Percentiles rank a stretch among this genome's conserved stretches.
phyloP scores from a whole-genome alignment of 768 basidiomycete genomes.

The Pulveroboletus frians region DNA sequence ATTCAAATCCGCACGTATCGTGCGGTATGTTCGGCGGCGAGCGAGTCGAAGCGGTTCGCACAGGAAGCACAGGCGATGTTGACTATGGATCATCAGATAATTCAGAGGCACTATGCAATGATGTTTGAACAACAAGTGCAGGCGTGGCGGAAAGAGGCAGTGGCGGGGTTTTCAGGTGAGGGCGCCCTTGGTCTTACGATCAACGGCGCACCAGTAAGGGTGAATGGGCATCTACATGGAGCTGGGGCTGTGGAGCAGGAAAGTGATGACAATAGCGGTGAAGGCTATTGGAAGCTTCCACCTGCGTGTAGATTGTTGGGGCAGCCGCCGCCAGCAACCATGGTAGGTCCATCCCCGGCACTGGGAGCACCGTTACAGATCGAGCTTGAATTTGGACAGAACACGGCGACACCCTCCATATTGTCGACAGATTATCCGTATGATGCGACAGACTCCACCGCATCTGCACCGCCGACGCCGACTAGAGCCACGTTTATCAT shows the following conservation, averaged over 20 bases:
- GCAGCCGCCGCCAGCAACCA: not conserved
- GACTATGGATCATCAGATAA: slow-evolving; percentile 15
- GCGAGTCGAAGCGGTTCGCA: slow-evolving; percentile 19
- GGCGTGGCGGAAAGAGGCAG: not conserved
- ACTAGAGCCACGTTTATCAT: slow-evolving; percentile 6
- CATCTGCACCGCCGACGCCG: slow-evolving; percentile 3
- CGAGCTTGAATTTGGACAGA: not conserved
- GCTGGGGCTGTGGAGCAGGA: not conserved
- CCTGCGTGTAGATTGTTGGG: slow-evolving; percentile 1
- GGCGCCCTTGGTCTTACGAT: slow-evolving; percentile 10
- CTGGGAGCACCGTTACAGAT: not conserved
- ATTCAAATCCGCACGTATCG: slow-evolving; percentile 53
- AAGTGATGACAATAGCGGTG: not conserved
- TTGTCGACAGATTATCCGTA: not conserved
- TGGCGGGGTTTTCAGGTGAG: not conserved
- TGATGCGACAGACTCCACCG: not conserved
- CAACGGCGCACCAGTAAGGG: not conserved
- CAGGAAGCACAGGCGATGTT: slow-evolving; percentile 18
- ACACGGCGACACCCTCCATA: not conserved
- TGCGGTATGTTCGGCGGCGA: slow-evolving; percentile 39
- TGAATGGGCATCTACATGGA: not conserved
- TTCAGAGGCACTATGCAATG: slow-evolving; percentile 11
- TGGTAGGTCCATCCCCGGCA: not conserved
- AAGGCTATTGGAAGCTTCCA: not conserved
- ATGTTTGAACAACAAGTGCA: slow-evolving; percentile 3